Evolutionary conservation across 176 grass and related monocot species (phyloP).

Genomic region (Lolium multiflorum): DNA sequence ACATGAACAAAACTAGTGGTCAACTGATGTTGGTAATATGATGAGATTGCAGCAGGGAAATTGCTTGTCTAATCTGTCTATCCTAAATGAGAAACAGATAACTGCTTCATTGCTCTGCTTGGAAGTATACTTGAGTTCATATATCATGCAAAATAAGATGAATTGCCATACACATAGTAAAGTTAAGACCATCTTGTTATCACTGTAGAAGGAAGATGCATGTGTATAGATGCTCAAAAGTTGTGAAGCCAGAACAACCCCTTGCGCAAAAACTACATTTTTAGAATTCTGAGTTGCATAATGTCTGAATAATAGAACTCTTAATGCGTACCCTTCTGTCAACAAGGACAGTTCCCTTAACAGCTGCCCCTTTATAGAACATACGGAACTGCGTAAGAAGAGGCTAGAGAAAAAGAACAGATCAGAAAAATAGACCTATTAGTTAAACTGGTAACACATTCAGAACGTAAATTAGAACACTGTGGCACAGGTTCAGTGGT

Average conservation of each 20-base stretch:
- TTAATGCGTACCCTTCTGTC: slow-evolving; percentile 57
- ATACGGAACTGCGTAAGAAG: slow-evolving; percentile 81
- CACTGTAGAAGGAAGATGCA: background rate
- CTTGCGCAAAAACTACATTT: background rate
- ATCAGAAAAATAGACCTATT: background rate
- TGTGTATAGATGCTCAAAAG: background rate
- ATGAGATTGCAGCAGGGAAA: background rate
- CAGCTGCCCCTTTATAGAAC: slow-evolving; percentile 65
- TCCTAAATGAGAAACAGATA: background rate
- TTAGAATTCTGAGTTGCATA: background rate
- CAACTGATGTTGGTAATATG: background rate
- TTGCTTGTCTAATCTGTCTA: background rate
- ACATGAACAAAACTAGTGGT: slow-evolving; percentile 29
- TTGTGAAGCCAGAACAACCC: background rate
- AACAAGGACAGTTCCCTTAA: slow-evolving; percentile 73
- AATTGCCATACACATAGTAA: background rate
- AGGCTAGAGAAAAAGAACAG: slow-evolving; percentile 55
- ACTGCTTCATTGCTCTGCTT: background rate
- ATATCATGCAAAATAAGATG: background rate
- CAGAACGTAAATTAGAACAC: background rate
- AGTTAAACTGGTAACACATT: background rate
- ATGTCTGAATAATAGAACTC: background rate
- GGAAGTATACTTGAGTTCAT: background rate
- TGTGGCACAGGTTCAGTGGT: slow-evolving; percentile 23
- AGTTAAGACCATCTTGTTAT: background rate